Percentiles rank a stretch among this genome's conserved stretches.
These are phyloP conservation scores for Clonostachys chloroleuca DNA, from an alignment of 2,329 filamentous ascomycete species.

Conservation along the genomic window DNA sequence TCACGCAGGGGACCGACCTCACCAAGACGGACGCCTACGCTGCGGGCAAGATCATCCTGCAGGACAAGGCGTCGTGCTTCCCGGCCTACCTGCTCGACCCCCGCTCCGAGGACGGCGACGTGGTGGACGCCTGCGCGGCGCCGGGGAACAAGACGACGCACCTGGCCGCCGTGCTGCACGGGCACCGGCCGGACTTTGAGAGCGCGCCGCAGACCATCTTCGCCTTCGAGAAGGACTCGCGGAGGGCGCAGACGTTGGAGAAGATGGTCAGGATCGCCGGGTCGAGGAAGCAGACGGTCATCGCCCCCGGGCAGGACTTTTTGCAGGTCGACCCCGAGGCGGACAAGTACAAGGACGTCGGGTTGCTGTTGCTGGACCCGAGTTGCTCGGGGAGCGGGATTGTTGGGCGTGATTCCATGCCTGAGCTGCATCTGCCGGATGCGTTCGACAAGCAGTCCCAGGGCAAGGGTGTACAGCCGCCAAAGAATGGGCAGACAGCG, in stretches of 20 bases:
- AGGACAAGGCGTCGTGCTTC: slow-evolving; percentile 97
- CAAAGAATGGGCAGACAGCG: slow-evolving; percentile 8
- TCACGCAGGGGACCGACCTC: slow-evolving; percentile 69
- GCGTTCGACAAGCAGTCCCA: slow-evolving; percentile 10
- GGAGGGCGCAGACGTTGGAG: slow-evolving; percentile 68
- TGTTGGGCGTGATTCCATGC: slow-evolving; percentile 77
- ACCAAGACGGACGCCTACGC: slow-evolving; percentile 70
- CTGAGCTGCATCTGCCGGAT: slow-evolving; percentile 57
- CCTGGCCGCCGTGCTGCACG: slow-evolving; percentile 68
- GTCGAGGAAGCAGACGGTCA: slow-evolving; percentile 58
- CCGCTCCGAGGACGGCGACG: slow-evolving; percentile 60
- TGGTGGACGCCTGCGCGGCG: slow-evolving; percentile 91
- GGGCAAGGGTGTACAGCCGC: not conserved
- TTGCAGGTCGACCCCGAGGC: slow-evolving; percentile 65
- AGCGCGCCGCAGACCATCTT: slow-evolving; percentile 46
- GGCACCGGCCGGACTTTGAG: slow-evolving; percentile 28
- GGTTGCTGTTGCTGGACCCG: slow-evolving; percentile 80
- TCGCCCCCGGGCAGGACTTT: slow-evolving; percentile 78
- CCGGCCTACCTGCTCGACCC: slow-evolving; percentile 84
- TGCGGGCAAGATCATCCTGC: slow-evolving; percentile 76
- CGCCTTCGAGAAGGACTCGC: slow-evolving; percentile 74
- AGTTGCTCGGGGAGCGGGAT: slow-evolving; percentile 97
- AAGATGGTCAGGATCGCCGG: slow-evolving; percentile 83
- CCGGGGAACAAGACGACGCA: slow-evolving; percentile 98
- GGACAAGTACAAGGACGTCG: slow-evolving; percentile 63